A percentile compares a stretch with the other conserved stretches of the same genome.
Evolutionary conservation across 164 flowering plant species (phyloP).

Genomic region (Amborella trichopoda): DNA sequence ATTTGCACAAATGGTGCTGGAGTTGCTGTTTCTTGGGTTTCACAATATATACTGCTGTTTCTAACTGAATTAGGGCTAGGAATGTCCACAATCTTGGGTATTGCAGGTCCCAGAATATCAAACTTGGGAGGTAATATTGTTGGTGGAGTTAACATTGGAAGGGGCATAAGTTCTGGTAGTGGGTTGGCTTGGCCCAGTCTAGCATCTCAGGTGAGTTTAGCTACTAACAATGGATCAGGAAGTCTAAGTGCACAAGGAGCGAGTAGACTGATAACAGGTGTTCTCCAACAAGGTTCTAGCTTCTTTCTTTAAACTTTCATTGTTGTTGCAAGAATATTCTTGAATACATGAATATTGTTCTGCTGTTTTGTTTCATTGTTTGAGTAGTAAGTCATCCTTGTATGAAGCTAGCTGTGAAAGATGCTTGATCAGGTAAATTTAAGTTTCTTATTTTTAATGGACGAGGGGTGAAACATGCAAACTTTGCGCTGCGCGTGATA

Average conservation of each 20-base stretch:
- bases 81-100: slow-evolving; percentile 70
- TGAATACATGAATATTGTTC: no score
- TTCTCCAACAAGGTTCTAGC: slow-evolving; percentile 59
- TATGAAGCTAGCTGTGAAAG: no score
- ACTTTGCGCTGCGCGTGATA: no score
- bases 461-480: no score
- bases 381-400: no score
- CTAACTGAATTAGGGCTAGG: slow-evolving; percentile 63
- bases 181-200: slow-evolving; percentile 67
- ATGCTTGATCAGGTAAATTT: no score
- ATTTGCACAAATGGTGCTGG: slow-evolving; percentile 54
- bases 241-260: slow-evolving; percentile 48
- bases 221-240: slow-evolving; percentile 55
- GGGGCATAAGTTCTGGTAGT: slow-evolving; percentile 60
- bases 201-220: slow-evolving; percentile 63
- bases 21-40: slow-evolving; percentile 58
- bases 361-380: no score
- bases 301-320: no score
- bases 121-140: slow-evolving; percentile 72
- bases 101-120: slow-evolving; percentile 59
- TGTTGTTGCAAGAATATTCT: no score
- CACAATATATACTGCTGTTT: slow-evolving; percentile 39
- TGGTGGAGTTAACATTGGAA: slow-evolving; percentile 62
- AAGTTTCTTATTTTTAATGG: no score
- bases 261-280: slow-evolving; percentile 57